These are phyloP conservation scores for Kodamaea neixiangensis DNA, from an alignment of 805 yeast species.

Conservation along the genomic window DNA sequence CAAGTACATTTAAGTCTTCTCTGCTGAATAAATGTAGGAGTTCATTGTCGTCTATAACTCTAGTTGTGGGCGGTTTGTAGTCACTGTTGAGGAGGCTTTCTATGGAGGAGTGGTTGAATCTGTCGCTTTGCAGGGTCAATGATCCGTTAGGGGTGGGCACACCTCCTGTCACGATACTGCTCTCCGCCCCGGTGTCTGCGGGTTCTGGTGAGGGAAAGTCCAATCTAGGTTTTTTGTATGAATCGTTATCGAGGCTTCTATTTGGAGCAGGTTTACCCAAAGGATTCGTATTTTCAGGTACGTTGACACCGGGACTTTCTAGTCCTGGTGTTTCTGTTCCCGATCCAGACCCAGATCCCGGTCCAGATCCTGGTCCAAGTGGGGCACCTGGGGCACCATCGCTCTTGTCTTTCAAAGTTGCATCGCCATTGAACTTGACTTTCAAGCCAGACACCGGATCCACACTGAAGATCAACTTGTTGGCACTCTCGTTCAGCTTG, in stretches of 20 bases:
- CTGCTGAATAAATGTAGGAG: conserved; percentile 20
- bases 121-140: background rate
- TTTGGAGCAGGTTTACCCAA: background rate
- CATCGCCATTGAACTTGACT: background rate
- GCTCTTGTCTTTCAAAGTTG: background rate
- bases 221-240: conserved; percentile 1
- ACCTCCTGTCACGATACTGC: background rate
- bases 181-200: background rate
- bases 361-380: background rate
- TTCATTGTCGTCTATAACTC: conserved; percentile 2
- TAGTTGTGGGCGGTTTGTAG: conserved; percentile 5
- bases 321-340: background rate
- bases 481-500: background rate
- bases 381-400: no score
- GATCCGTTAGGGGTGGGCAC: conserved; percentile 1
- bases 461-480: background rate
- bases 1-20: conserved; percentile 38
- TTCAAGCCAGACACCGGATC: background rate
- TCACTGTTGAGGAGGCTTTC: conserved; percentile 8
- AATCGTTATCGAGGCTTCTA: background rate
- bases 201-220: conserved; percentile 1
- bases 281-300: background rate
- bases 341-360: background rate
- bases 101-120: conserved; percentile 4
- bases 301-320: background rate